Base-by-base conservation (phyloP, 1,139 yeast species). In the Debaryomycetaceae sp. region DNA sequence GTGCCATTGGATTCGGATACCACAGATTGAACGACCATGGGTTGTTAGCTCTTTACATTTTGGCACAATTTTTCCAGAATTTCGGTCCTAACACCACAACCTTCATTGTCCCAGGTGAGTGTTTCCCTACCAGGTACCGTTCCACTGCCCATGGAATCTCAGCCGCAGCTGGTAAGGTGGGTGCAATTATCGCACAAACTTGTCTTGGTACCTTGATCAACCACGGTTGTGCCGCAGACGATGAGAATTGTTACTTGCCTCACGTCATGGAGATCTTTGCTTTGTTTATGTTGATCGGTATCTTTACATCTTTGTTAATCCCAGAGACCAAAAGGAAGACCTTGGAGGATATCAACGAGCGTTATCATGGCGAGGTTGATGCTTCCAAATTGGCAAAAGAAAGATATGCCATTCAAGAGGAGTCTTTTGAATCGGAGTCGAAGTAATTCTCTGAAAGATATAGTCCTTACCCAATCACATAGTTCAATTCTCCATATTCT, bases 81-180 rank as follows among this genome's bases (percentile, higher is more conserved):
- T 88, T 87, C 58, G 96, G 96, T 63, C 98, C 99, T 63, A 93
- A 93, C 78, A 81, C 91, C 49, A 95, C 98, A 42, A 93, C 99
- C 47, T 93, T 93, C 71, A 80, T 93, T 59, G 82, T 89, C 58
- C 98, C 99, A 42, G 99, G 98, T 68, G 99, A 93, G 76, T 79
- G 84, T 61, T 93, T 78, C 88, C 99, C 99, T 64, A 93, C 99
- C 42, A 81, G 95, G 72, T 89, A 90, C 75, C 88, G 99, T 81
- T 93, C 98, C 38, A 84, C 97, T 55, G 97, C 98, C 45, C 99
- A 93, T 65, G 99, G 99, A 78, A 73, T 93, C 52, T 88, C 97
- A 55, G 99, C 99, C 54, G 98, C 96, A 44, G 66, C 82, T 42
- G 99, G 99, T 79, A 93, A 93, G 74, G 76, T 87, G 54, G 99